These are phyloP conservation scores for Chaetomiaceae sp. DNA, from an alignment of 2,329 filamentous ascomycete genomes.

Conservation along the genomic window DNA sequence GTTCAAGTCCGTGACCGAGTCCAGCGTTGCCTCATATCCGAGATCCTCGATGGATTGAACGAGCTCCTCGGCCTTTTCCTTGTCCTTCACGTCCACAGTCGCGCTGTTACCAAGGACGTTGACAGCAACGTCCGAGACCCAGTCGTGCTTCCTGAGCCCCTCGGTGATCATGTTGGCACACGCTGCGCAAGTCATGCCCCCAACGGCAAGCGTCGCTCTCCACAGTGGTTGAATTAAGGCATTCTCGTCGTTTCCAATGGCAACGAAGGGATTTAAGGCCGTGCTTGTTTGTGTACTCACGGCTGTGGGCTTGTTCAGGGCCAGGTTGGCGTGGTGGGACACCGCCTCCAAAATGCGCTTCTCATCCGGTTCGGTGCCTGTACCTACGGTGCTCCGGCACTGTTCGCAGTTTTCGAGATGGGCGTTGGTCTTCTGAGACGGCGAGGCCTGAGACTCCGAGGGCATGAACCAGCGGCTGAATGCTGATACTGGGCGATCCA, in stretches of 20 bases:
- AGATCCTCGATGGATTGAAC: conserved; percentile 55
- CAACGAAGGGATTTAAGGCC: conserved; percentile 31
- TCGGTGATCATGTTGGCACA: conserved; percentile 63
- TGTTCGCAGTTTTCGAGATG: conserved; percentile 44
- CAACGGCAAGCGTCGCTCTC: conserved; percentile 40
- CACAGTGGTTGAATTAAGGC: conserved; percentile 14
- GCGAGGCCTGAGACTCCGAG: conserved; percentile 20
- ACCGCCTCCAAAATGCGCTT: conserved; percentile 17
- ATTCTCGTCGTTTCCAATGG: conserved; percentile 33
- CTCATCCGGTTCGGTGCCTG: conserved; percentile 9
- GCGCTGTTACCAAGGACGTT: conserved; percentile 66
- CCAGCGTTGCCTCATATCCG: conserved; percentile 63
- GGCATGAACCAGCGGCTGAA: conserved; percentile 29
- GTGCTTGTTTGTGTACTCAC: conserved; percentile 12
- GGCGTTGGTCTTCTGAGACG: conserved; percentile 27
- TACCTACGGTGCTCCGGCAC: conserved; percentile 27
- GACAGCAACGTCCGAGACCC: conserved; percentile 55
- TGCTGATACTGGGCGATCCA: conserved; percentile 7
- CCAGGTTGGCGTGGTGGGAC: conserved; percentile 1
- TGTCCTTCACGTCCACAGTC: conserved; percentile 49
- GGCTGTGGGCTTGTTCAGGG: conserved; percentile 3
- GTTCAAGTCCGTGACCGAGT: conserved; percentile 42
- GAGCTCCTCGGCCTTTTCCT: conserved; percentile 45
- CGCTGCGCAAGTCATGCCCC: conserved; percentile 69
- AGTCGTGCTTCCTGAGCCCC: conserved; percentile 53